These are phyloP conservation scores for Phaeomoniella chlamydospora DNA, from an alignment of 2,329 filamentous ascomycete genomes.

Conservation along the genomic window DNA sequence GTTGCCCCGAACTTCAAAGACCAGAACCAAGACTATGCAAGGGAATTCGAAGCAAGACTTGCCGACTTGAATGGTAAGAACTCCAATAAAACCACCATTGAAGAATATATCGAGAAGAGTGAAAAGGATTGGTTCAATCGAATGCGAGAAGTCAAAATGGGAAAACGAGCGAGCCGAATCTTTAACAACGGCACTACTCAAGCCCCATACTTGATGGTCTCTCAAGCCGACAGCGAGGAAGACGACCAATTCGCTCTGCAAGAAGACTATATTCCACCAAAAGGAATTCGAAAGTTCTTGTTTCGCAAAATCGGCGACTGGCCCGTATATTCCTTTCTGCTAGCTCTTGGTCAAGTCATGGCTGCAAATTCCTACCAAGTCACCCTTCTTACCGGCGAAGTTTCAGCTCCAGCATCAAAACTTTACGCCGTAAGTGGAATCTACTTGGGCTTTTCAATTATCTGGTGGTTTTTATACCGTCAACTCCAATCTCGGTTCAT, in stretches of 20 bases:
- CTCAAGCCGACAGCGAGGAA: neutral
- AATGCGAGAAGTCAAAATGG: slow-evolving; percentile 35
- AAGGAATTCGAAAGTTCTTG: slow-evolving; percentile 27
- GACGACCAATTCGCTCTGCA: neutral
- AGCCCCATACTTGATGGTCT: neutral
- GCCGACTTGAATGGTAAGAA: slow-evolving; percentile 31
- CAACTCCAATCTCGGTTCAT: slow-evolving; percentile 33
- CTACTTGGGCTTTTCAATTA: slow-evolving; percentile 33
- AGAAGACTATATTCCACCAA: slow-evolving; percentile 31
- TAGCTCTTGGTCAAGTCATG: slow-evolving; percentile 38
- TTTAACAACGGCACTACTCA: neutral
- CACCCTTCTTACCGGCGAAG: slow-evolving; percentile 39
- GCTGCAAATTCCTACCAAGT: slow-evolving; percentile 44
- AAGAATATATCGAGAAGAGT: slow-evolving; percentile 39
- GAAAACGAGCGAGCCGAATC: slow-evolving; percentile 6
- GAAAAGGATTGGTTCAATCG: slow-evolving; percentile 44
- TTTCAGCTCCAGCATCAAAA: slow-evolving; percentile 33
- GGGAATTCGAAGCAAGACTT: slow-evolving; percentile 34
- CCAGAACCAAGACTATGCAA: slow-evolving; percentile 36
- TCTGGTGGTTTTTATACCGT: slow-evolving; percentile 42
- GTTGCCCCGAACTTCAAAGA: slow-evolving; percentile 40
- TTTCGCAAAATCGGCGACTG: slow-evolving; percentile 34
- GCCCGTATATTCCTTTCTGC: slow-evolving; percentile 37
- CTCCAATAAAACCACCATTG: slow-evolving; percentile 39
- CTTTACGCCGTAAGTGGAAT: slow-evolving; percentile 37